Percentiles rank a stretch among this genome's conserved stretches.
Evolutionary conservation across 306 rosid genomes (phyloP).

Genomic region (Hippophae tibetana): DNA sequence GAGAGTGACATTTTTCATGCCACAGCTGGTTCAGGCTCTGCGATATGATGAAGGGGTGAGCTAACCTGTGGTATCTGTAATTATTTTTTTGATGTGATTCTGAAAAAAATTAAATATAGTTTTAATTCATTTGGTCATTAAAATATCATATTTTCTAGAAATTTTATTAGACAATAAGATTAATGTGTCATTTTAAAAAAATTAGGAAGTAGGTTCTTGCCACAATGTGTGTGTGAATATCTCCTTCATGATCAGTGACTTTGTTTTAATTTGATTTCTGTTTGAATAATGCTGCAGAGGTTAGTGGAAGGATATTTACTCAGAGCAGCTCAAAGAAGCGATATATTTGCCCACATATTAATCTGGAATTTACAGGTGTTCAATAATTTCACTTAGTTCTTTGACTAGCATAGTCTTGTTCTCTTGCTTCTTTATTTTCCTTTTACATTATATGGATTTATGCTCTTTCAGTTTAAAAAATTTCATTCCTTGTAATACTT

Average conservation of each 20-base stretch:
- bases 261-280: constrained; percentile 13
- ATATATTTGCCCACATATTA: constrained; percentile 88
- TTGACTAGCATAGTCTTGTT: neutral
- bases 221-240: neutral
- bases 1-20: constrained; percentile 91
- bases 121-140: neutral
- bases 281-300: constrained; percentile 44
- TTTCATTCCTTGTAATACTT: constrained; percentile 17
- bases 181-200: no score
- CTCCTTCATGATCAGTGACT: neutral
- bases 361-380: constrained; percentile 91
- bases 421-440: neutral
- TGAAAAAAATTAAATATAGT: neutral
- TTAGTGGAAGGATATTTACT: constrained; percentile 95
- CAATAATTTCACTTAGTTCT: neutral
- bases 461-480: constrained; percentile 10
- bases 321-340: constrained; percentile 92
- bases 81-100: neutral
- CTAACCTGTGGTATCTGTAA: constrained; percentile 15
- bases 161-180: no score
- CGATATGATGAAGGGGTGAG: constrained; percentile 92
- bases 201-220: neutral
- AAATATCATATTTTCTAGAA: no score
- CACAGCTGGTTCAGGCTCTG: constrained; percentile 92
- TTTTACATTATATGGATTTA: neutral